Base-by-base conservation (phyloP, 2,329 filamentous ascomycete species). In the Fulvia fulva region DNA sequence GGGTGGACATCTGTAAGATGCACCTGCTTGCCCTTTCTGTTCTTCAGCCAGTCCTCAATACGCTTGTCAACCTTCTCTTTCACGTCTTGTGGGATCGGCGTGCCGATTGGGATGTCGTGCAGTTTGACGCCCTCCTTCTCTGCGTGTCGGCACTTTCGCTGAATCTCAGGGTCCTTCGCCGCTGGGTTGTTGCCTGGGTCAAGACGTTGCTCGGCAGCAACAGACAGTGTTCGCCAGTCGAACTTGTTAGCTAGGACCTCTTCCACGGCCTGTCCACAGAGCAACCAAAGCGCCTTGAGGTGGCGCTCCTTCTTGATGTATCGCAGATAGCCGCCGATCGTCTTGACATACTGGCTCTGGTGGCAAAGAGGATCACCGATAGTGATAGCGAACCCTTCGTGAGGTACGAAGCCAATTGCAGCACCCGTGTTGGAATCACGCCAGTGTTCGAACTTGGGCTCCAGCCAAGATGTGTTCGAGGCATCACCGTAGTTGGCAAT, bases 401-500 rank as follows among this genome's bases (percentile, higher is more conserved):
- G 85, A 47, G 85, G 84, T 1, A 94, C 89, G 70, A 90, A 97
- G 11, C 91, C 89, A 32, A 96, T 82, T 5, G 91, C 91, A 0
- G 91, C 92, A 51, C 92, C 92, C 1, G 89, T 93, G 32, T 78
- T 73, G 22, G 83, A 76, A 70, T 96, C 90, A 28, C 92, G 87
- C 90, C 91, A 97, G 58, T 96, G 86, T 69, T 90, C 82, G 73
- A 92, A 96, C 6, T 91, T 86, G 6, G 91, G 89, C 72, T 97
- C 92, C 7, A 94, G 83, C 91, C 91, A 97, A 0, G 91, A 94
- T 0, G 92, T 97, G 70, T 96, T 95, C 51, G 91, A 91, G 1
- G 92, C 91, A 74, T 97, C 92, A 62, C 92, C 92, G 67, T 97
- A 97, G 74, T 97, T 97, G 70, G 91, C 91, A 72, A 97, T 91